Conservation (phyloP, 1,284 basidiomycete genomes). For the Neonothopanus nambi region DNA sequence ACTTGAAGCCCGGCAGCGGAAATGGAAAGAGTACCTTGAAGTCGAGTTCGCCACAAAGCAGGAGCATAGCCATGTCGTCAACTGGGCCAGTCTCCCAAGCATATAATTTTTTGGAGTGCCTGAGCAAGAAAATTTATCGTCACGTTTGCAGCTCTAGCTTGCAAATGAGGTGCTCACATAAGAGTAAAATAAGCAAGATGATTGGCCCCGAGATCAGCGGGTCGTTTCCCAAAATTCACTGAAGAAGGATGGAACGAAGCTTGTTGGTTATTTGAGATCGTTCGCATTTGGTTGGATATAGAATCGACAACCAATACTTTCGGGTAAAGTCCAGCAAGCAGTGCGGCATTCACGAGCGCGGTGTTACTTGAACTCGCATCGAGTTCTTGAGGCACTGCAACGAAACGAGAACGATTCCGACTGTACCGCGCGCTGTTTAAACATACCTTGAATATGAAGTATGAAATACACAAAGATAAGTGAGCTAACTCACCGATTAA, state of each 20-base stretch:
- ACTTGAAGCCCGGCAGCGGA: too few species aligned
- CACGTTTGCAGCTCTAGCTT: slow-evolving; percentile 6
- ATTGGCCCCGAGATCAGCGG: slow-evolving; percentile 73
- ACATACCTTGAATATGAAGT: background rate
- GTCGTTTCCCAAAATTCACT: slow-evolving; percentile 75
- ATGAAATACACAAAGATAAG: slow-evolving; percentile 1
- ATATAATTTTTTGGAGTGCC: slow-evolving; percentile 92
- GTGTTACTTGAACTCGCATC: slow-evolving; percentile 70
- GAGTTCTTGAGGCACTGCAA: slow-evolving; percentile 71
- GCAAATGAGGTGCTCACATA: slow-evolving; percentile 55
- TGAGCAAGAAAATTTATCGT: slow-evolving; percentile 30
- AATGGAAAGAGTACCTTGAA: slow-evolving; percentile 62
- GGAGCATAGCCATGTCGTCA: slow-evolving; percentile 80
- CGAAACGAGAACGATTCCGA: slow-evolving; percentile 75
- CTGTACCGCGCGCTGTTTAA: slow-evolving; percentile 77
- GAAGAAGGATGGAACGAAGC: slow-evolving; percentile 92
- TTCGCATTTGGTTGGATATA: slow-evolving; percentile 63
- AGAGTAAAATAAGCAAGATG: slow-evolving; percentile 88
- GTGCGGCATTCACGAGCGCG: slow-evolving; percentile 77
- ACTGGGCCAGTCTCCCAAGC: slow-evolving; percentile 96
- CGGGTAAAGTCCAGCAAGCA: slow-evolving; percentile 90
- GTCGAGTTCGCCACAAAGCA: slow-evolving; percentile 92
- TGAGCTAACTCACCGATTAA: slow-evolving; percentile 57
- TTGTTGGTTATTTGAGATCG: slow-evolving; percentile 85
- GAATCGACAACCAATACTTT: slow-evolving; percentile 81